Evolutionary conservation across 2,329 filamentous ascomycete genomes (phyloP).

Genomic region (Orbilia quercus): DNA sequence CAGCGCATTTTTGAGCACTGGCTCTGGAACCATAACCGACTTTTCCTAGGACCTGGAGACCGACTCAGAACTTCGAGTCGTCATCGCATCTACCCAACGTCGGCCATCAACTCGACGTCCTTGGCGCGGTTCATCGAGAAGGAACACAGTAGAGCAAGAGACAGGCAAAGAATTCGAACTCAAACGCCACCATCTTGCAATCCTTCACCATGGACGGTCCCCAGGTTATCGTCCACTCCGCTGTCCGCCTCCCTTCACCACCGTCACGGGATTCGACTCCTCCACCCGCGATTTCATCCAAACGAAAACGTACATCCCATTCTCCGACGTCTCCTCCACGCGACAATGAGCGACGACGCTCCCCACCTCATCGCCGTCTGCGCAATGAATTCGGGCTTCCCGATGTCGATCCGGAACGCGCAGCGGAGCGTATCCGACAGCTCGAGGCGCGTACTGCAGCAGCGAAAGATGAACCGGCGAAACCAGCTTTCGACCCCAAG

Average conservation of each 20-base stretch:
- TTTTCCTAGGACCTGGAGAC: conserved; percentile 18
- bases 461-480: conserved; percentile 74
- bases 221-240: conserved; percentile 67
- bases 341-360: conserved; percentile 64
- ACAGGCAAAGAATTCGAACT: too few relatives aligned
- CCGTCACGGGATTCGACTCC: conserved; percentile 66
- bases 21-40: conserved; percentile 7
- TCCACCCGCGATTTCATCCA: conserved; percentile 65
- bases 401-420: conserved; percentile 67
- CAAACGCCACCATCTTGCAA: conserved; percentile 3
- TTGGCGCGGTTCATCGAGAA: neutral
- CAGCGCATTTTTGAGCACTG: conserved; percentile 45
- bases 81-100: conserved; percentile 11
- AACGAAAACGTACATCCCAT: conserved; percentile 70
- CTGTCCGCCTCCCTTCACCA: conserved; percentile 71
- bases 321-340: conserved; percentile 68
- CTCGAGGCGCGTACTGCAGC: conserved; percentile 67
- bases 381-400: conserved; percentile 63
- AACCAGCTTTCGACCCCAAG: conserved; percentile 88
- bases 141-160: neutral
- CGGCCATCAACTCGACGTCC: conserved; percentile 2
- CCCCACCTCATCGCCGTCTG: conserved; percentile 63
- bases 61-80: conserved; percentile 13
- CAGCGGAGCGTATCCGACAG: conserved; percentile 67
- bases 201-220: conserved; percentile 60